These are phyloP conservation scores for Pneumocystis carinii DNA, from an alignment of 1,139 yeast species.

Conservation along the genomic window DNA sequence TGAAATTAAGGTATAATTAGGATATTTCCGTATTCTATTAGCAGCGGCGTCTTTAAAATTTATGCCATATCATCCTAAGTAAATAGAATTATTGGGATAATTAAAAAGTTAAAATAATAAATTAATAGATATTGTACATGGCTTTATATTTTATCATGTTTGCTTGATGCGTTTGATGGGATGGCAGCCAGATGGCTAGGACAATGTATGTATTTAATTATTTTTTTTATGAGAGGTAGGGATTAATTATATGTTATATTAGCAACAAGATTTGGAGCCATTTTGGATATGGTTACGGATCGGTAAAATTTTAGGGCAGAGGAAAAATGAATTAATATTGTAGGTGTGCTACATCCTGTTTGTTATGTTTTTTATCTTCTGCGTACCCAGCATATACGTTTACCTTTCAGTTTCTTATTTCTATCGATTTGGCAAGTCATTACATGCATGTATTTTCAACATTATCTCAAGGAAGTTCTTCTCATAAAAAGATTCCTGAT, in stretches of 20 bases:
- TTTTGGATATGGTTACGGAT: constrained; percentile 96
- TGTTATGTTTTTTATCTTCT: constrained; percentile 71
- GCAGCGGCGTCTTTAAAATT: constrained; percentile 64
- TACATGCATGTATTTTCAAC: constrained; percentile 98
- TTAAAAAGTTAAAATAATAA: too few species aligned
- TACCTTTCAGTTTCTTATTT: constrained; percentile 72
- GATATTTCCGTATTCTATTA: constrained; percentile 59
- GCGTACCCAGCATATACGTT: constrained; percentile 54
- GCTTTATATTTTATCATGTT: constrained; percentile 73
- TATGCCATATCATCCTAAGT: constrained; percentile 69
- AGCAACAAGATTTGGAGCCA: constrained; percentile 83
- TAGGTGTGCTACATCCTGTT: constrained; percentile 73
- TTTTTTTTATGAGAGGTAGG: too few species aligned
- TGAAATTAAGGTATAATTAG: not conserved
- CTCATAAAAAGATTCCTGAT: constrained; percentile 73
- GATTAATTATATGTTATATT: not conserved
- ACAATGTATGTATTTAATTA: constrained; percentile 32
- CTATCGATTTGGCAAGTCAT: constrained; percentile 85
- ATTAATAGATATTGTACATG: constrained; percentile 31
- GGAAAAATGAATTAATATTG: not conserved
- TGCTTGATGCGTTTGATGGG: constrained; percentile 93
- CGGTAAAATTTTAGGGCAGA: constrained; percentile 24
- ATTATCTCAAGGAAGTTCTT: constrained; percentile 57
- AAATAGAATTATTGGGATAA: not conserved
- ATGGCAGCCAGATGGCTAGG: constrained; percentile 79